Evolutionary conservation across 2,329 filamentous ascomycete species (phyloP).

Genomic region (Leptographium procerum): DNA sequence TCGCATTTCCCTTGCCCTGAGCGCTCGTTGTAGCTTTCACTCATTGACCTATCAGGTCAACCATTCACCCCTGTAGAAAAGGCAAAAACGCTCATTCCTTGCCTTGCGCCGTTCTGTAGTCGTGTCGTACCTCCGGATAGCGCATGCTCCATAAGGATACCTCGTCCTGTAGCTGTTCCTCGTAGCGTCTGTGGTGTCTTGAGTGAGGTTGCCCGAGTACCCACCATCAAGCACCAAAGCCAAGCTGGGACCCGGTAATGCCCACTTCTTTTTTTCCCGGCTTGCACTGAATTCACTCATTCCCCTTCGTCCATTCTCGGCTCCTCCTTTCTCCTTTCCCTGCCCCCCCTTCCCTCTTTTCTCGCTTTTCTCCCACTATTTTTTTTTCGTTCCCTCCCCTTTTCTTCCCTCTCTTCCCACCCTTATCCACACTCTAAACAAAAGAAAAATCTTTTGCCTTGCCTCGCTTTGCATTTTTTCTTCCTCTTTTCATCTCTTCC

Average conservation of each 20-base stretch:
- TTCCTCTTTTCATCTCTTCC: slow-evolving; percentile 5
- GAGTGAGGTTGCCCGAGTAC: slow-evolving; percentile 4
- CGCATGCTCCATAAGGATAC: not conserved
- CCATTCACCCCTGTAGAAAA: not conserved
- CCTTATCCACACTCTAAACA: slow-evolving; percentile 9
- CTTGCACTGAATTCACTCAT: slow-evolving; percentile 13
- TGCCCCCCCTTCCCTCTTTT: slow-evolving; percentile 2
- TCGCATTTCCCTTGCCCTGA: not conserved
- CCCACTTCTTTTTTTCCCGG: slow-evolving; percentile 11
- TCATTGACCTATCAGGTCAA: slow-evolving; percentile 1
- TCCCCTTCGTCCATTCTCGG: slow-evolving; percentile 15
- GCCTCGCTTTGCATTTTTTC: slow-evolving; percentile 4
- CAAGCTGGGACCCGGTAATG: slow-evolving; percentile 3
- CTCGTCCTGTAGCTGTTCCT: not conserved
- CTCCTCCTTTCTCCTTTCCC: slow-evolving; percentile 13
- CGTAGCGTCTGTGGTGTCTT: not conserved
- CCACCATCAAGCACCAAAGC: slow-evolving; percentile 1
- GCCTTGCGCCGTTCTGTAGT: not conserved
- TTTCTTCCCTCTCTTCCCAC: not conserved
- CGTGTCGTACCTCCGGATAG: not conserved
- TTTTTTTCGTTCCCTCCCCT: slow-evolving; percentile 2
- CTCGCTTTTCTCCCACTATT: slow-evolving; percentile 2
- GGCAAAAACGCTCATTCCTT: not conserved
- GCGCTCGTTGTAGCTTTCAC: not conserved
- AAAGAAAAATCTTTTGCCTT: slow-evolving; percentile 6